These are phyloP conservation scores for Penium margaritaceum DNA, from an alignment of 139 green algal species.

Conservation along the genomic window DNA sequence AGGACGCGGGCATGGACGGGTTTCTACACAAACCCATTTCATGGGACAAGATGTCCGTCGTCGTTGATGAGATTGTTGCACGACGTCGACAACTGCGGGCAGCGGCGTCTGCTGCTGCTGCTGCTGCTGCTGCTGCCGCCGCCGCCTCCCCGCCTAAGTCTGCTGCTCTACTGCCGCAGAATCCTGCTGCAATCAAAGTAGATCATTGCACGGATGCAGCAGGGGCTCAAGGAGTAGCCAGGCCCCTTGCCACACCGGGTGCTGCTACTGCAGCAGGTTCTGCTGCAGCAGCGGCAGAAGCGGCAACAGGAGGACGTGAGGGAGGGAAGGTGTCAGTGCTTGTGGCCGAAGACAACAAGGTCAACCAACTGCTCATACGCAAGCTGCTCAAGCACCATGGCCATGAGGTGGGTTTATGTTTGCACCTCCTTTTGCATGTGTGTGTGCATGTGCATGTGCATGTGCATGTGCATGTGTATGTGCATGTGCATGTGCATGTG, in stretches of 20 bases:
- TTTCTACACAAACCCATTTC: conserved; percentile 43
- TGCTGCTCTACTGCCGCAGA: no score
- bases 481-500: neutral
- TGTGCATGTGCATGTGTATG: neutral
- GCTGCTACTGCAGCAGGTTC: no score
- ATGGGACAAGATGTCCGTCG: conserved; percentile 38
- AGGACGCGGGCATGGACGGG: conserved; percentile 34
- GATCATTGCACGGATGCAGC: no score
- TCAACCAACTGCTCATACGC: conserved; percentile 43
- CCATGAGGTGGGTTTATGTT: conserved; percentile 13
- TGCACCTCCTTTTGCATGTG: neutral
- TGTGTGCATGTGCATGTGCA: neutral
- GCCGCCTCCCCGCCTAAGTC: neutral
- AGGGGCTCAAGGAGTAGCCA: no score
- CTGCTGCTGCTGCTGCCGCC: neutral
- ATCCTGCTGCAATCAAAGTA: no score
- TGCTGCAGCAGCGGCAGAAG: neutral
- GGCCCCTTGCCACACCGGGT: no score
- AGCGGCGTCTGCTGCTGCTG: conserved; percentile 1
- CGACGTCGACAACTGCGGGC: neutral
- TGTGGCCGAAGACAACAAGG: conserved; percentile 44
- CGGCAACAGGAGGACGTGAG: neutral
- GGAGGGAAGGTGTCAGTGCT: conserved; percentile 18
- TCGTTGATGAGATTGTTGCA: conserved; percentile 1
- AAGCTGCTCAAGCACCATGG: conserved; percentile 38